These are phyloP conservation scores for Inga laurina DNA, from an alignment of 306 rosid genomes.

Conservation along the genomic window DNA sequence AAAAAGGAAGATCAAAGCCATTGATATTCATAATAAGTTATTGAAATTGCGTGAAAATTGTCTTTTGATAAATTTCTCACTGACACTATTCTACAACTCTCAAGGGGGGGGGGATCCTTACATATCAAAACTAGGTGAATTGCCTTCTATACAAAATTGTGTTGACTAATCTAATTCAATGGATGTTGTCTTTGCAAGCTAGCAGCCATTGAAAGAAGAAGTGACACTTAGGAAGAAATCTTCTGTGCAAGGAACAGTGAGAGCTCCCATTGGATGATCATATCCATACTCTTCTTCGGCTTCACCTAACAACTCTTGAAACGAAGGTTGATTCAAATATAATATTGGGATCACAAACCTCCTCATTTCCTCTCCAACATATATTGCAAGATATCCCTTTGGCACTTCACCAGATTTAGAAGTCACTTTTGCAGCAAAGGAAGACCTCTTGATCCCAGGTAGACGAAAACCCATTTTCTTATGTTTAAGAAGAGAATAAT, in stretches of 20 bases:
- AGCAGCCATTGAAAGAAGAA: constrained; percentile 17
- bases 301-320: not conserved
- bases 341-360: not conserved
- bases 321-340: not conserved
- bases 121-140: no score
- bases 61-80: not conserved
- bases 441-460: constrained; percentile 31
- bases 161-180: not conserved
- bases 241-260: not conserved
- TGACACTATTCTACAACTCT: no score
- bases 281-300: not conserved
- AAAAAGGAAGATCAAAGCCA: no score
- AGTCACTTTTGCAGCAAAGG: constrained; percentile 20
- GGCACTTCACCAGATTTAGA: not conserved
- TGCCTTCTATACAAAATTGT: no score
- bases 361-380: not conserved
- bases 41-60: not conserved
- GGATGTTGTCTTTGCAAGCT: not conserved
- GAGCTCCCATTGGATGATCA: not conserved
- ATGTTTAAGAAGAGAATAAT: not conserved
- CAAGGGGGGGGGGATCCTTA: no score
- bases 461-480: constrained; percentile 29
- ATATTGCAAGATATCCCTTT: not conserved
- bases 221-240: not conserved
- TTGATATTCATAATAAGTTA: no score